Evolutionary conservation across 192 early-diverging fungal species (phyloP), one percentile per base, ranked within the genome.

Genomic region (Entrophospora sp.): DNA sequence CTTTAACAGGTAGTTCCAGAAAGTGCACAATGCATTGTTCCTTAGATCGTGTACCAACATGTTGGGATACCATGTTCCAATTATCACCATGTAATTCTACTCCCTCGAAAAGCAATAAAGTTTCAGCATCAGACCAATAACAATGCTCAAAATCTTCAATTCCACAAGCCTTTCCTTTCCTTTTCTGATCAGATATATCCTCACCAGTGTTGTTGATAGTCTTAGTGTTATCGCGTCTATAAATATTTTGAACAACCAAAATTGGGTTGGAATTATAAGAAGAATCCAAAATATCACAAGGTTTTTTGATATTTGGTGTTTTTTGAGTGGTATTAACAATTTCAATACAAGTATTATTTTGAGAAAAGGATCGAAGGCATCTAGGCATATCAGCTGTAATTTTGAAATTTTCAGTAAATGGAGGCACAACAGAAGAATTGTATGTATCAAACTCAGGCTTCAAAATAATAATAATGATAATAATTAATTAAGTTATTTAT

Each of bases 341-440:
- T n/a, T n/a, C 42, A 12, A 75, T 22, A 8, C 34, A 42, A 16
- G 56, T 49, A n/a, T 31, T 49, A 37, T 24, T 79, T 9, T 93
- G 90, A 55, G 83, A 82, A 73, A 96, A 89, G 4, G 97, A 94
- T 58, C 91, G 85, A 18, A 99, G 78, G 1, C 95, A 94, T 52
- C 72, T 71, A 28, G 75, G 75, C 13, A 95, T 96, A 60, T 97
- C 94, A 9, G 94, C 95, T 10, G 91, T 93, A n/a, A 97, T 80
- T 34, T 93, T 84, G 79, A 93, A 99, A 65, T 97, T 92, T n/a
- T 94, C 97, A 14, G 91, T 96, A 60, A 95, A 97, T 0, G 92
- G 82, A n/a, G 97, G 95, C 0, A 91, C 93, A 14, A 97, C 85
- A 27, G 79, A 77, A 24, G 91, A 92, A 16, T 95, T 95, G 34